These are phyloP conservation scores for Nakazawaea siamensis DNA, from an alignment of 805 yeast species.

Conservation along the genomic window DNA sequence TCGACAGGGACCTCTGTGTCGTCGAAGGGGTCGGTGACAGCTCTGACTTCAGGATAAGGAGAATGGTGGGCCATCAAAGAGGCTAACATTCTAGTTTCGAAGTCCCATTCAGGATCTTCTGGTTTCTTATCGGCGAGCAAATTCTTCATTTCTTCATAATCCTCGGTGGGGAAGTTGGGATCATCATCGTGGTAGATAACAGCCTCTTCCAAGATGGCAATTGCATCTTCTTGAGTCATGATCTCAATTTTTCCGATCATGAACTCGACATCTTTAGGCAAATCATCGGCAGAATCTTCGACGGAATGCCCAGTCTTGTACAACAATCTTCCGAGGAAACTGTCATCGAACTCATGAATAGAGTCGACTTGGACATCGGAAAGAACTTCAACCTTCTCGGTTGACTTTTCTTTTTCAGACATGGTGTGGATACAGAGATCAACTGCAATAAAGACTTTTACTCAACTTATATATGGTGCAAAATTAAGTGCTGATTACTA, in stretches of 20 bases:
- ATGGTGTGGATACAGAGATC: too few species aligned
- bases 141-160: conserved; percentile 24
- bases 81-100: conserved; percentile 24
- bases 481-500: too few species aligned
- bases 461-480: neutral
- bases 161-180: conserved; percentile 33
- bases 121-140: conserved; percentile 13
- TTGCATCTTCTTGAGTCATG: conserved; percentile 28
- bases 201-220: conserved; percentile 29
- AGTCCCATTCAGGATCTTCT: conserved; percentile 18
- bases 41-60: conserved; percentile 61
- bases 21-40: conserved; percentile 51
- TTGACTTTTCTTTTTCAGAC: too few species aligned
- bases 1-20: conserved; percentile 41
- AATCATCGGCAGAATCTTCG: conserved; percentile 1
- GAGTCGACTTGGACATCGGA: too few species aligned
- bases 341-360: too few species aligned
- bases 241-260: conserved; percentile 31
- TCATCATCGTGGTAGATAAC: conserved; percentile 37
- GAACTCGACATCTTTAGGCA: conserved; percentile 17
- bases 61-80: conserved; percentile 28
- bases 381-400: conserved; percentile 6
- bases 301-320: conserved; percentile 10
- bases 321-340: conserved; percentile 5
- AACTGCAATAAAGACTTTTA: neutral